phyloP scores from a whole-genome alignment of 2,329 filamentous ascomycete genomes.

The Chaetomium sp. region DNA sequence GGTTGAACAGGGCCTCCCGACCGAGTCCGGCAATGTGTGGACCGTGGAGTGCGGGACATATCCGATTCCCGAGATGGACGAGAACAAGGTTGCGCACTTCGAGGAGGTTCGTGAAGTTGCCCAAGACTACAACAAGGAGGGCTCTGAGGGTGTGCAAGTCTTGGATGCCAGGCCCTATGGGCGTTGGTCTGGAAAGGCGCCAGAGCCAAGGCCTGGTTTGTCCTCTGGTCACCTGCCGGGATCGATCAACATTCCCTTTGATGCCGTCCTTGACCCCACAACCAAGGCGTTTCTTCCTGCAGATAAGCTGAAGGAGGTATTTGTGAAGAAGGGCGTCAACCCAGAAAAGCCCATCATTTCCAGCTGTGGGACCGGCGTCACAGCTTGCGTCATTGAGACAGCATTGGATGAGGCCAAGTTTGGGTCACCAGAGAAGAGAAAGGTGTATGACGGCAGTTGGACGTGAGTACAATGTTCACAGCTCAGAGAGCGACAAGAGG shows the following conservation, averaged over 20 bases:
- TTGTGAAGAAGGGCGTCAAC: constrained; percentile 79
- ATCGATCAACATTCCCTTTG: constrained; percentile 79
- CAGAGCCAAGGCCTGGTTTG: constrained; percentile 83
- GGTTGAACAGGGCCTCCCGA: constrained; percentile 80
- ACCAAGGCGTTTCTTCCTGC: constrained; percentile 78
- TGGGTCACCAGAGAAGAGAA: constrained; percentile 66
- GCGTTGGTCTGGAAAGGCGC: constrained; percentile 78
- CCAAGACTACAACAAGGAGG: constrained; percentile 77
- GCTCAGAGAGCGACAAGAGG: background rate
- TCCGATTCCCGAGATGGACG: constrained; percentile 62
- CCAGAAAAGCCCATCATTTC: constrained; percentile 79
- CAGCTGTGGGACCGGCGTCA: constrained; percentile 92
- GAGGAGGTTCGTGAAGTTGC: constrained; percentile 81
- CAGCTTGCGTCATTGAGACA: constrained; percentile 86
- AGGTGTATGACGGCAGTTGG: constrained; percentile 96
- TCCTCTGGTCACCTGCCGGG: constrained; percentile 91
- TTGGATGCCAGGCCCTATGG: constrained; percentile 81
- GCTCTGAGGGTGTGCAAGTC: constrained; percentile 80
- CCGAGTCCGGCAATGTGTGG: constrained; percentile 76
- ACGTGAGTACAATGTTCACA: constrained; percentile 65
- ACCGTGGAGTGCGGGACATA: constrained; percentile 67
- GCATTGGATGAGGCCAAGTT: constrained; percentile 79
- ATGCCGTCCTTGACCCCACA: constrained; percentile 75
- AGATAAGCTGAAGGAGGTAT: constrained; percentile 72
- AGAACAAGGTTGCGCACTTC: constrained; percentile 71